phyloP scores from a whole-genome alignment of 441 rosid genomes.

The Arabidopsis hybrid region DNA sequence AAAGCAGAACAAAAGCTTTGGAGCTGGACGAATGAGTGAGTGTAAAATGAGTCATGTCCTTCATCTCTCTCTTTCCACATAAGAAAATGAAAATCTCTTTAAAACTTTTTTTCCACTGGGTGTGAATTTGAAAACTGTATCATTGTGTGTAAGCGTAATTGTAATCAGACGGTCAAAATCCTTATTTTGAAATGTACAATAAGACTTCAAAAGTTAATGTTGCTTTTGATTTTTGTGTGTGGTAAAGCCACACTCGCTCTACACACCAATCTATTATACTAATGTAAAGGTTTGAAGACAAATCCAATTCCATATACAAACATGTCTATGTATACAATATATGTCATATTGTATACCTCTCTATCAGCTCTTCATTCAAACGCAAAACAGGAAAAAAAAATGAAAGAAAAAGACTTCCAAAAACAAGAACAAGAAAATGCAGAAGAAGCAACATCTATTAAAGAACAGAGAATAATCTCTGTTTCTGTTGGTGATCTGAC shows the following conservation, averaged over 20 bases:
- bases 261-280: constrained; percentile 33
- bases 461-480: constrained; percentile 33
- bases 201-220: constrained; percentile 10
- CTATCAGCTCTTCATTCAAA: constrained; percentile 20
- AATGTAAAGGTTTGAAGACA: constrained; percentile 11
- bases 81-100: constrained; percentile 15
- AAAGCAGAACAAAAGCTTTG: constrained; percentile 1
- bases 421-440: constrained; percentile 36
- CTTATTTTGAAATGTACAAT: constrained; percentile 16
- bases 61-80: background rate
- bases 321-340: constrained; percentile 14
- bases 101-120: background rate
- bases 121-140: constrained; percentile 1
- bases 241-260: background rate
- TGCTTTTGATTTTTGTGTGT: background rate
- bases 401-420: constrained; percentile 13
- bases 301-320: constrained; percentile 32
- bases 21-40: constrained; percentile 13
- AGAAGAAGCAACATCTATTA: constrained; percentile 27
- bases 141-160: constrained; percentile 19
- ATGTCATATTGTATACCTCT: constrained; percentile 1
- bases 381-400: constrained; percentile 7
- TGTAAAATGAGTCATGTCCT: background rate
- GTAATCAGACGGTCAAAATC: constrained; percentile 14
- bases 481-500: constrained; percentile 6